These are phyloP conservation scores for Candida railenensis DNA, from an alignment of 805 yeast species.

Conservation along the genomic window DNA sequence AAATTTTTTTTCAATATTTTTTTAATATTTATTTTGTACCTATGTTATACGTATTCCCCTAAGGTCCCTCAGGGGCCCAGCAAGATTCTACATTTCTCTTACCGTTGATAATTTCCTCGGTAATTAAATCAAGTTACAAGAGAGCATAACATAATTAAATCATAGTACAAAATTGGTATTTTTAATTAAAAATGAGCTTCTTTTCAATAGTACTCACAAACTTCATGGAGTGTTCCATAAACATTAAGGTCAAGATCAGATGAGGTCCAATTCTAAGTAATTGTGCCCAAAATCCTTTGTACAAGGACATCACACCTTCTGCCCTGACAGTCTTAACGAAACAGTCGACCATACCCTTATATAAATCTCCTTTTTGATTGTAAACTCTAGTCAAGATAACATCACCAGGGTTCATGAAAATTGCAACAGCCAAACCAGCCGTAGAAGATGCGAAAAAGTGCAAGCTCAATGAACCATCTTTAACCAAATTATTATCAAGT, in stretches of 20 bases:
- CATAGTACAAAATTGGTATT: too few relatives aligned
- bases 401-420: constrained; percentile 98
- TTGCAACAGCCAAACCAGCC: constrained; percentile 89
- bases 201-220: constrained; percentile 36
- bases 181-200: constrained; percentile 4
- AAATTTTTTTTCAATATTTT: too few relatives aligned
- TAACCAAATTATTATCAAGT: constrained; percentile 48
- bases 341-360: constrained; percentile 88
- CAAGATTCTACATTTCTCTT: too few relatives aligned
- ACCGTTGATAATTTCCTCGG: too few relatives aligned
- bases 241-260: constrained; percentile 82
- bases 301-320: constrained; percentile 87
- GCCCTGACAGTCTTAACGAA: constrained; percentile 72
- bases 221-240: constrained; percentile 94
- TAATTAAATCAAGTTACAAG: too few relatives aligned
- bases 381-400: constrained; percentile 92
- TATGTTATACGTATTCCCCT: too few relatives aligned
- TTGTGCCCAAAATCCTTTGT: constrained; percentile 95
- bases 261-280: constrained; percentile 92
- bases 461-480: constrained; percentile 60
- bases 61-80: too few relatives aligned
- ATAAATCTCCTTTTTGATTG: constrained; percentile 87
- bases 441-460: constrained; percentile 73
- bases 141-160: too few relatives aligned
- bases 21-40: too few relatives aligned